Percentiles rank a stretch among this genome's conserved stretches.
Conservation (phyloP, 768 basidiomycete species). For the Xerocomellus amylosporus region DNA sequence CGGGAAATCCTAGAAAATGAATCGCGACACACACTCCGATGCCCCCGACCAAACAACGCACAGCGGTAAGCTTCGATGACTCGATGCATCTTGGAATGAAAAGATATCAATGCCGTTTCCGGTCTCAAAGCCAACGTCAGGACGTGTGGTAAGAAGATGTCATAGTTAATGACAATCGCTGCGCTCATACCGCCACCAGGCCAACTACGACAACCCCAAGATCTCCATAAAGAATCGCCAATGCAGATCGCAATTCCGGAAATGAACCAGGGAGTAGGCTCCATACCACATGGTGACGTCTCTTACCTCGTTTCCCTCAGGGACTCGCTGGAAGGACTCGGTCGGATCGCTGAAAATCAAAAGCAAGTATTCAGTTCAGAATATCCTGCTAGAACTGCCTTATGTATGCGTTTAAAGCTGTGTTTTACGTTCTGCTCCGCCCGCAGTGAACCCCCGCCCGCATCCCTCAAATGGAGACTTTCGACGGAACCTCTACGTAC, state of each 20-base stretch:
- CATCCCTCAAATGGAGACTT: conserved; percentile 35
- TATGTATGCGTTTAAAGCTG: conserved; percentile 35
- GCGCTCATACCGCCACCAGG: conserved; percentile 10
- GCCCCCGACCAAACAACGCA: conserved; percentile 39
- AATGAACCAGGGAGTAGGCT: conserved; percentile 12
- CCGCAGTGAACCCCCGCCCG: conserved; percentile 1
- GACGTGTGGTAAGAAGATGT: conserved; percentile 9
- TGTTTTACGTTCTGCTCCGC: conserved; percentile 29
- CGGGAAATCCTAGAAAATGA: conserved; percentile 20
- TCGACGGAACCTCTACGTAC: conserved; percentile 80
- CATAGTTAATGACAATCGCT: neutral
- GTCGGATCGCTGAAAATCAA: conserved; percentile 52
- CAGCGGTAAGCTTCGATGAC: conserved; percentile 28
- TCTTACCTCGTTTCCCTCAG: conserved; percentile 16
- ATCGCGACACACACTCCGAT: conserved; percentile 38
- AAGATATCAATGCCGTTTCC: neutral
- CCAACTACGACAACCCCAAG: conserved; percentile 8
- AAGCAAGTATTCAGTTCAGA: conserved; percentile 43
- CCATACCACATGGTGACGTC: no score
- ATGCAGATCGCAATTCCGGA: neutral
- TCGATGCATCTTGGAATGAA: neutral
- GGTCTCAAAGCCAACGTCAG: conserved; percentile 2
- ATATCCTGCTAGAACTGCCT: neutral
- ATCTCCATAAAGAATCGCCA: conserved; percentile 1
- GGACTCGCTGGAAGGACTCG: conserved; percentile 26